Conservation (phyloP, 371 early-diverging fungal species). For the Haplosporangium sp. region DNA sequence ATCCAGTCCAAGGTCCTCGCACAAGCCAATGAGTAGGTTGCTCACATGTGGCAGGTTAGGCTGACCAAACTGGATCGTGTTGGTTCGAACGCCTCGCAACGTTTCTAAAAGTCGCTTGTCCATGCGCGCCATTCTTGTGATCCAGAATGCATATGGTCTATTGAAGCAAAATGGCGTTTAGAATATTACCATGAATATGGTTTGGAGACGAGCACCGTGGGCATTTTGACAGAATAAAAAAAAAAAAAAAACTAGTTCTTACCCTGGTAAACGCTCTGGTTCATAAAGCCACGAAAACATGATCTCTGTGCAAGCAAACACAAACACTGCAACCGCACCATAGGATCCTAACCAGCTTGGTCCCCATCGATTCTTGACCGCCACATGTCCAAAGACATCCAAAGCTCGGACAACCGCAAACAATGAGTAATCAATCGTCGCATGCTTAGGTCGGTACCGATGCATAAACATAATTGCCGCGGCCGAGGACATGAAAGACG, state of each 20-base stretch:
- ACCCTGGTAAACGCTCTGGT: slow-evolving; percentile 66
- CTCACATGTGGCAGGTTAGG: slow-evolving; percentile 30
- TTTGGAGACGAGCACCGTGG: background rate
- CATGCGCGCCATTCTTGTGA: slow-evolving; percentile 70
- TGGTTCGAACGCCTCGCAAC: slow-evolving; percentile 59
- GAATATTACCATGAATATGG: too few species aligned
- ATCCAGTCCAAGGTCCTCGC: slow-evolving; percentile 32
- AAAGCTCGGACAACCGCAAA: slow-evolving; percentile 70
- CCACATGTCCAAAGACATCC: slow-evolving; percentile 65
- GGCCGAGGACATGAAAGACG: slow-evolving; percentile 48
- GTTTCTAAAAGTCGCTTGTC: slow-evolving; percentile 65
- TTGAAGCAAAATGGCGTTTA: background rate
- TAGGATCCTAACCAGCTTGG: slow-evolving; percentile 64
- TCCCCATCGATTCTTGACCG: slow-evolving; percentile 57
- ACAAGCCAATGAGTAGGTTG: slow-evolving; percentile 28
- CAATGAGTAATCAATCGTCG: slow-evolving; percentile 69
- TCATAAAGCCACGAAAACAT: slow-evolving; percentile 75
- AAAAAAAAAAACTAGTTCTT: slow-evolving; percentile 20
- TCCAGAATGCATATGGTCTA: slow-evolving; percentile 72
- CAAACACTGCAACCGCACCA: slow-evolving; percentile 66
- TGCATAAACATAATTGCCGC: slow-evolving; percentile 51
- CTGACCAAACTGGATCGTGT: slow-evolving; percentile 57
- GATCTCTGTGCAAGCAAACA: slow-evolving; percentile 68
- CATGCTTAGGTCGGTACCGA: slow-evolving; percentile 32
- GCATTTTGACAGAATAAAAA: background rate